Conservation (phyloP, 331 rosid species). For the Stylosanthes scabra region DNA sequence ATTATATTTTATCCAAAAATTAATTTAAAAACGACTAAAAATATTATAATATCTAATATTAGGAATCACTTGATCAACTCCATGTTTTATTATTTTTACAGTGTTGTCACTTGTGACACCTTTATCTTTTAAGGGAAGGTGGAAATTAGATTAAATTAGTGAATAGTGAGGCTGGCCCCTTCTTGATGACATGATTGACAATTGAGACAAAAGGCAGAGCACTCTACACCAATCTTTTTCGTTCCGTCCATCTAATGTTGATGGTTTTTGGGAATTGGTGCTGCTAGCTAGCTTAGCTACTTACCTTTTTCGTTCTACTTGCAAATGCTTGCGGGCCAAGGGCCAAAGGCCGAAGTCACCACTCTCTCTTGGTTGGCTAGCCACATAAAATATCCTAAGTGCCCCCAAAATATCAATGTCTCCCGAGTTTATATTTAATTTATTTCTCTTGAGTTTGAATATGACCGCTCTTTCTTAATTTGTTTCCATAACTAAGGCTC, state of each 20-base stretch:
- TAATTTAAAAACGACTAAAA: too few relatives aligned
- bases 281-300: not conserved
- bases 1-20: too few relatives aligned
- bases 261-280: constrained; percentile 38
- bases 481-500: not conserved
- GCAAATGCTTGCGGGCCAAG: constrained; percentile 32
- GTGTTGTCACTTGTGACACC: not conserved
- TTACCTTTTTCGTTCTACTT: not conserved
- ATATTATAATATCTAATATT: too few relatives aligned
- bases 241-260: not conserved
- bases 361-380: not conserved
- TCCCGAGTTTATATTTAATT: not conserved
- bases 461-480: not conserved
- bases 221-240: not conserved
- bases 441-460: constrained; percentile 8
- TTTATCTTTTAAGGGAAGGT: constrained; percentile 19
- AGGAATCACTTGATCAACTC: too few relatives aligned
- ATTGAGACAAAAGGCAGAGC: not conserved
- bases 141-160: not conserved
- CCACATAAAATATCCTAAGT: not conserved
- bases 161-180: not conserved
- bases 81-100: too few relatives aligned
- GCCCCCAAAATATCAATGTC: not conserved
- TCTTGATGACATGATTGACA: not conserved
- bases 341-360: not conserved